These are phyloP conservation scores for Aspergillus novofumigatus DNA, from an alignment of 2,329 filamentous ascomycete genomes.

Conservation along the genomic window DNA sequence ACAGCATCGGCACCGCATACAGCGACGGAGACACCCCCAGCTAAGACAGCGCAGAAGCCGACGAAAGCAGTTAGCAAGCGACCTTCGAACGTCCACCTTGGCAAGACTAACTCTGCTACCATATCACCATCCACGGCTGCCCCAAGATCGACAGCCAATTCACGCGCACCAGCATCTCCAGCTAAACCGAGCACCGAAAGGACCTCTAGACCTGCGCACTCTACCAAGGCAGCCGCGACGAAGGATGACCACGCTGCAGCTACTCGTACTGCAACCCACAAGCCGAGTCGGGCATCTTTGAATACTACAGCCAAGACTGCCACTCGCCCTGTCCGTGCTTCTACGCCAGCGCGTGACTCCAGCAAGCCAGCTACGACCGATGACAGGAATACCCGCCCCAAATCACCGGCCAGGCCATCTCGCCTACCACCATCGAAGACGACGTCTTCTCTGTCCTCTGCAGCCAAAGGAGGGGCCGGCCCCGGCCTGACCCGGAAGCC, in stretches of 20 bases:
- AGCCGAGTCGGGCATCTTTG: conserved; percentile 29
- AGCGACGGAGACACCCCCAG: conserved; percentile 5
- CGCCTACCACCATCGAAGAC: conserved; percentile 40
- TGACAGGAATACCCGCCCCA: conserved; percentile 29
- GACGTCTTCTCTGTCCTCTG: conserved; percentile 38
- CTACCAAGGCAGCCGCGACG: conserved; percentile 23
- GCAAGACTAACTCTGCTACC: conserved; percentile 21
- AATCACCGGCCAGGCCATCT: conserved; percentile 38
- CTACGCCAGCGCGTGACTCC: conserved; percentile 27
- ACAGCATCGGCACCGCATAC: conserved; percentile 5
- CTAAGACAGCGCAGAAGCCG: conserved; percentile 15
- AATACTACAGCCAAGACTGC: conserved; percentile 26
- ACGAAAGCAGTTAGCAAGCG: conserved; percentile 27
- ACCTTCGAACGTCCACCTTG: conserved; percentile 28
- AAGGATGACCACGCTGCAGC: conserved; percentile 29
- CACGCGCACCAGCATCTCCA: conserved; percentile 19
- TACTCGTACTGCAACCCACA: conserved; percentile 24
- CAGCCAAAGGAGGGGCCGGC: conserved; percentile 28
- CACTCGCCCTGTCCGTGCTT: conserved; percentile 24
- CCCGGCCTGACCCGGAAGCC: conserved; percentile 33
- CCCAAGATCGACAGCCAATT: conserved; percentile 18
- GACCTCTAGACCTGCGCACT: conserved; percentile 14
- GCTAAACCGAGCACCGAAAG: conserved; percentile 16
- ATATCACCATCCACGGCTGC: conserved; percentile 17
- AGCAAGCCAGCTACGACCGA: conserved; percentile 23